Evolutionary conservation across 305 asterid species (phyloP), one percentile per base, ranked within the genome.

Genomic region (Euphrasia arctica): DNA sequence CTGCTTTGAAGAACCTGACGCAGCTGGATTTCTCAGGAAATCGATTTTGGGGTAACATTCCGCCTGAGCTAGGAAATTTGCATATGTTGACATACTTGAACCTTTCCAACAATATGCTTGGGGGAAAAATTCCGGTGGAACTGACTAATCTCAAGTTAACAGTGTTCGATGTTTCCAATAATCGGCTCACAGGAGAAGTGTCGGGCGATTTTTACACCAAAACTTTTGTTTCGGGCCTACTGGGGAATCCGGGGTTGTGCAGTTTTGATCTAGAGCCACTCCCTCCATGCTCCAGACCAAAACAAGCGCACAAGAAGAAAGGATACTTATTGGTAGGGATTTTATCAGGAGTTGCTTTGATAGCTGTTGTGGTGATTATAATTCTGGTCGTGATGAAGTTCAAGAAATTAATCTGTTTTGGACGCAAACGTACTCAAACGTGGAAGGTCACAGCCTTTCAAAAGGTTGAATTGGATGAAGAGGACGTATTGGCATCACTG

Each of bases 361-460:
- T 83, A 50, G 84, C 34, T 31, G 4, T 86, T 11, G 64, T 80
- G 0, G 74, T 70, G 0, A 75, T 80, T 22, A 74, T 90, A 39
- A 61, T 82, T 32, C 85, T 85, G 86, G 80, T 85, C 47, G 45
- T 76, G 22, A 62, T 82, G 71, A 91, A 80, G 73, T 72, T 85
- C 15, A 83, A 75, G 64, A 83, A 75, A 54, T 66, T 80, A 41
- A 25, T 70, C 3, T 4, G 54, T 10, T 70, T 72, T 32, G 61
- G 81, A 3, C 31, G 75, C 9, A 80, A 65, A 45, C 65, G 43
- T 10, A 80, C 54, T 14, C 63, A 70, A 36, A 68, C 84, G 2
- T 91, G 95, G 95, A 86, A 83, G 67, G 70, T 80, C 78, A 83
- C 86, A 0, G 60, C 92, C 9, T 91, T 91, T 75, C 86, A 80